Evolutionary conservation across 306 rosid species (phyloP).

Genomic region (Mucuna pruriens): DNA sequence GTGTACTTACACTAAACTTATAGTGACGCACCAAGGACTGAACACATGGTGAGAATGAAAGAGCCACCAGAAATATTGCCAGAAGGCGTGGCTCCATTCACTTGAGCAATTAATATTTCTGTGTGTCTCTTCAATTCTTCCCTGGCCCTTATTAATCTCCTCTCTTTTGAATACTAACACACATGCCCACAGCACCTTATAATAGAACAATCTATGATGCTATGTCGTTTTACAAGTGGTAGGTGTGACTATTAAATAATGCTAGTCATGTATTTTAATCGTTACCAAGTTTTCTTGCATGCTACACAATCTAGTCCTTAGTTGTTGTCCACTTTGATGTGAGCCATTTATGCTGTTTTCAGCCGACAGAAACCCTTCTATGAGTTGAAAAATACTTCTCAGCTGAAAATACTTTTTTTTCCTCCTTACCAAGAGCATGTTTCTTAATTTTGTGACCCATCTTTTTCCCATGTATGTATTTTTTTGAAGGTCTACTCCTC

Average conservation of each 20-base stretch:
- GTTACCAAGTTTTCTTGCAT: slow-evolving; percentile 60
- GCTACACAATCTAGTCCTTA: slow-evolving; percentile 49
- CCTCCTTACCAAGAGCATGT: slow-evolving; percentile 14
- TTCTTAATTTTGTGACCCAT: slow-evolving; percentile 10
- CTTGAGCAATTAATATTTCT: slow-evolving; percentile 12
- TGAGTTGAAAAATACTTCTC: slow-evolving; percentile 51
- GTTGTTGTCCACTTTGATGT: slow-evolving; percentile 32
- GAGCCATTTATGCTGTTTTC: slow-evolving; percentile 43
- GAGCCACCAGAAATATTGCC: slow-evolving; percentile 48
- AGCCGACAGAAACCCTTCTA: slow-evolving; percentile 33
- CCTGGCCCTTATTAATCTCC: slow-evolving; percentile 14
- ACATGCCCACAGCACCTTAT: slow-evolving; percentile 42
- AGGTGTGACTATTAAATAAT: slow-evolving; percentile 56
- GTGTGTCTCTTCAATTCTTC: slow-evolving; percentile 33
- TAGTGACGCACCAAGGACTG: slow-evolving; percentile 66
- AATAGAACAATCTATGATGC: slow-evolving; percentile 43
- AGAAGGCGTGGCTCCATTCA: slow-evolving; percentile 50
- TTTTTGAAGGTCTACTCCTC: slow-evolving; percentile 27
- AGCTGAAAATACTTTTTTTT: slow-evolving; percentile 40
- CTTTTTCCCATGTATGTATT: slow-evolving; percentile 13
- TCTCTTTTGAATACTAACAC: slow-evolving; percentile 23
- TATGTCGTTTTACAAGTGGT: slow-evolving; percentile 56
- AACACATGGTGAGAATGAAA: slow-evolving; percentile 49
- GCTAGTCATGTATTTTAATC: slow-evolving; percentile 38
- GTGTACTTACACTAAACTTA: slow-evolving; percentile 60